Percentiles rank a stretch among this genome's conserved stretches.
phyloP scores from a whole-genome alignment of 2,329 filamentous ascomycete species.

The Colletotrichum liaoningense region DNA sequence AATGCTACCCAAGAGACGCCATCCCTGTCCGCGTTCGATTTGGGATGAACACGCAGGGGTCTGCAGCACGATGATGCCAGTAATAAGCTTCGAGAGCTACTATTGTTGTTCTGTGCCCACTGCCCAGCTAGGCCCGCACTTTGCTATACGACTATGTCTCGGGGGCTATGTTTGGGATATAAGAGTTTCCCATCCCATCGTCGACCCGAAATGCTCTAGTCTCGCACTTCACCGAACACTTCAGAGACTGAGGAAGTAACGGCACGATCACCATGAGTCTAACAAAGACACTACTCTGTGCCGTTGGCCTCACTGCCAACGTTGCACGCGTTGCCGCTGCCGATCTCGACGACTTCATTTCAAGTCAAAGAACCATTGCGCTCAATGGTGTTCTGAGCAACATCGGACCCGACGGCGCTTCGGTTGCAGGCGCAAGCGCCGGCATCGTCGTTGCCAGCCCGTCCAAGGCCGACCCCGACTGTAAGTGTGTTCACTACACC shows the following conservation, averaged over 20 bases:
- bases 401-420: conserved; percentile 62
- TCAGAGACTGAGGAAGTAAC: background rate
- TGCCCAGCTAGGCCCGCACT: background rate
- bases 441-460: conserved; percentile 68
- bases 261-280: background rate
- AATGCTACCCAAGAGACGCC: background rate
- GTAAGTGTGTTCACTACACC: conserved; percentile 46
- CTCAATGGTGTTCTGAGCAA: conserved; percentile 65
- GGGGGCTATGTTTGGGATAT: background rate
- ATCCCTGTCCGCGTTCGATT: conserved; percentile 11
- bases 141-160: conserved; percentile 9
- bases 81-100: conserved; percentile 1
- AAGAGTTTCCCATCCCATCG: background rate
- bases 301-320: conserved; percentile 11
- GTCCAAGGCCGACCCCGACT: conserved; percentile 63
- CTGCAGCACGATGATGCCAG: conserved; percentile 18
- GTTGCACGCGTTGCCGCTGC: conserved; percentile 12
- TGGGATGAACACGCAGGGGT: conserved; percentile 23
- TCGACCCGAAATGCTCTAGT: background rate
- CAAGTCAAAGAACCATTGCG: conserved; percentile 57
- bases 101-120: background rate
- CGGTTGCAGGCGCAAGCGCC: conserved; percentile 57
- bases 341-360: conserved; percentile 48
- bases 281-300: background rate
- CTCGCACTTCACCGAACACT: background rate